Conservation (phyloP, 495 filamentous ascomycete genomes). For the Hyaloscypha bicolor region DNA sequence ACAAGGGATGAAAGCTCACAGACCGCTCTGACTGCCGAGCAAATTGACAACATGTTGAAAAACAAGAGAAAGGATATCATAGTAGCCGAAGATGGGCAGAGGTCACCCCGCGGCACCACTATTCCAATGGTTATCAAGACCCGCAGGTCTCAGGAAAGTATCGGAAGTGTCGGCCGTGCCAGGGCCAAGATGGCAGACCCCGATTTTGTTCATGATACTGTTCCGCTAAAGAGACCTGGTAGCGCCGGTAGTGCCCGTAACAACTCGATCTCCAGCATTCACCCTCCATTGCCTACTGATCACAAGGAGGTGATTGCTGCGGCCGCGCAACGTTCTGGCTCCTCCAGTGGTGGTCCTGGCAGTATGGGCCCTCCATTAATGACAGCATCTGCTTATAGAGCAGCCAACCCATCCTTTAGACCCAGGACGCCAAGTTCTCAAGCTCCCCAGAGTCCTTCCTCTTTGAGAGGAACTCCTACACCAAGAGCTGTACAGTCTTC, state of each 20-base stretch:
- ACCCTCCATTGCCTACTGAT: constrained; percentile 80
- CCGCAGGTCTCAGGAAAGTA: constrained; percentile 41
- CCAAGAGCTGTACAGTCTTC: constrained; percentile 45
- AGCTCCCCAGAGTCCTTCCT: constrained; percentile 40
- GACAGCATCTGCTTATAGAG: constrained; percentile 76
- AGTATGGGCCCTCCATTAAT: constrained; percentile 85
- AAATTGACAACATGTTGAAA: constrained; percentile 68
- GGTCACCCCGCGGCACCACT: constrained; percentile 33
- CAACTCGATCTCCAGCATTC: constrained; percentile 36
- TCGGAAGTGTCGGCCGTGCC: constrained; percentile 37
- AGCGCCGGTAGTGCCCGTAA: constrained; percentile 27
- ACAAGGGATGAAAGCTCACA: constrained; percentile 71
- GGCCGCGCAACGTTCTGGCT: constrained; percentile 59
- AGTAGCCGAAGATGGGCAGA: constrained; percentile 42
- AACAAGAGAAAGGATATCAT: constrained; percentile 35
- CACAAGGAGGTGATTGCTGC: constrained; percentile 84
- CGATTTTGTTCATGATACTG: constrained; percentile 25
- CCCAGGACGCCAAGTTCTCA: constrained; percentile 69
- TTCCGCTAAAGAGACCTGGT: constrained; percentile 25
- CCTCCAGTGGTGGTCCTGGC: constrained; percentile 44
- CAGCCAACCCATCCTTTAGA: constrained; percentile 47
- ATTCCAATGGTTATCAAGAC: constrained; percentile 35
- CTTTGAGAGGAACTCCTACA: constrained; percentile 47
- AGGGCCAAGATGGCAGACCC: constrained; percentile 27
- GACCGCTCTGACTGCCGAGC: constrained; percentile 71